phyloP scores from a whole-genome alignment of 2,329 filamentous ascomycete genomes.

The Aspergillus piperis region DNA sequence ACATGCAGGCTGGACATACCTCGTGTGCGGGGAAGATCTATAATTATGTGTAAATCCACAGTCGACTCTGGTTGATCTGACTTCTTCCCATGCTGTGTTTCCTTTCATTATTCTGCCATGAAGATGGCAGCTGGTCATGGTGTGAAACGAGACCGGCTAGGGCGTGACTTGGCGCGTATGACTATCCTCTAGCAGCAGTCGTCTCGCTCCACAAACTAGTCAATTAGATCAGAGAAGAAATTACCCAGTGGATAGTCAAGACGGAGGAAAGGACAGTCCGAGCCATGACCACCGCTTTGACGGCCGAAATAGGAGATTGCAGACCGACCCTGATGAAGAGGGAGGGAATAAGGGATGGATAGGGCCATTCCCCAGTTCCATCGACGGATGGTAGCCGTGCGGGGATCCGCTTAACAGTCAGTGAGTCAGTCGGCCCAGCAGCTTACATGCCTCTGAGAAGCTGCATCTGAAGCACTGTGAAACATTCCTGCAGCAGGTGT shows the following conservation, averaged over 20 bases:
- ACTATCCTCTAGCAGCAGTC: background rate
- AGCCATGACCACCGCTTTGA: background rate
- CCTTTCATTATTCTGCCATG: background rate
- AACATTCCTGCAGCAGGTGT: background rate
- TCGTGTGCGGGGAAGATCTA: background rate
- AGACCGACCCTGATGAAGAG: background rate
- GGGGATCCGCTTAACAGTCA: background rate
- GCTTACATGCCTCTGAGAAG: no score
- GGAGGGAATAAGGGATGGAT: background rate
- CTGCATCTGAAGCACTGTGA: background rate
- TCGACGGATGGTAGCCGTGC: background rate
- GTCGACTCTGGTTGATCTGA: background rate
- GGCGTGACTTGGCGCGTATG: background rate
- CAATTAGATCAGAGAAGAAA: background rate
- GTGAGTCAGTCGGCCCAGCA: no score
- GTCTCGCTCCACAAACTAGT: background rate
- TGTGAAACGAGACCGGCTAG: background rate
- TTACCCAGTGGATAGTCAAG: background rate
- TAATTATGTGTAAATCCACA: background rate
- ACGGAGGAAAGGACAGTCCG: background rate
- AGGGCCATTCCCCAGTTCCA: background rate
- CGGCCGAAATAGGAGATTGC: background rate
- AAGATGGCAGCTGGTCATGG: background rate
- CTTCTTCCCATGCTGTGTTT: background rate
- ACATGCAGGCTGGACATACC: background rate